phyloP scores from a whole-genome alignment of 345 rosid genomes.

The Laguncularia racemosa region DNA sequence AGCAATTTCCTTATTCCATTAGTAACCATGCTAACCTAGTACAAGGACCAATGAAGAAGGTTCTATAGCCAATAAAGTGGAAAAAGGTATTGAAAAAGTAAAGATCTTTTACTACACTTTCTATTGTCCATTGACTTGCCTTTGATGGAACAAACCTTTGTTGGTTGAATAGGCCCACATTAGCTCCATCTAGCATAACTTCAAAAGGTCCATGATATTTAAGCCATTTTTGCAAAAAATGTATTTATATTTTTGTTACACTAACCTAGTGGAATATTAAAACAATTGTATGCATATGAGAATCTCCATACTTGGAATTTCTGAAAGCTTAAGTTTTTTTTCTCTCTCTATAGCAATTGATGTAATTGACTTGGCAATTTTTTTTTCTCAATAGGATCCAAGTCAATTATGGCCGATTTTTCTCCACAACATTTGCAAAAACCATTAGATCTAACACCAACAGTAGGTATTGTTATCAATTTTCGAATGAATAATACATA shows the following conservation, averaged over 20 bases:
- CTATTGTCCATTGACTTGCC: conserved; percentile 20
- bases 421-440: no score
- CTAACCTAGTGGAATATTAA: conserved; percentile 23
- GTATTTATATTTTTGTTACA: no score
- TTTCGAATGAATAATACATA: neutral
- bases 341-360: conserved; percentile 48
- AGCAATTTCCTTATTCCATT: conserved; percentile 50
- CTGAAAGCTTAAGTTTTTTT: conserved; percentile 43
- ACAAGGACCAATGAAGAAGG: conserved; percentile 2
- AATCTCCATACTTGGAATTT: conserved; percentile 45
- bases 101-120: neutral
- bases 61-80: conserved; percentile 1
- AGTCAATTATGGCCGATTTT: no score
- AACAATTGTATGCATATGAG: conserved; percentile 1
- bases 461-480: no score
- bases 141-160: conserved; percentile 41
- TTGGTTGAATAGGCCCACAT: conserved; percentile 49
- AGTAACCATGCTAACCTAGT: conserved; percentile 47
- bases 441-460: no score
- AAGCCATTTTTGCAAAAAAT: no score
- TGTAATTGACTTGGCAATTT: no score
- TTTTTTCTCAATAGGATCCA: no score
- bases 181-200: no score
- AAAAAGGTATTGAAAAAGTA: neutral
- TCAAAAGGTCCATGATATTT: no score